Conservation (phyloP, 495 filamentous ascomycete genomes). For the Penicillium psychrofluorescens region DNA sequence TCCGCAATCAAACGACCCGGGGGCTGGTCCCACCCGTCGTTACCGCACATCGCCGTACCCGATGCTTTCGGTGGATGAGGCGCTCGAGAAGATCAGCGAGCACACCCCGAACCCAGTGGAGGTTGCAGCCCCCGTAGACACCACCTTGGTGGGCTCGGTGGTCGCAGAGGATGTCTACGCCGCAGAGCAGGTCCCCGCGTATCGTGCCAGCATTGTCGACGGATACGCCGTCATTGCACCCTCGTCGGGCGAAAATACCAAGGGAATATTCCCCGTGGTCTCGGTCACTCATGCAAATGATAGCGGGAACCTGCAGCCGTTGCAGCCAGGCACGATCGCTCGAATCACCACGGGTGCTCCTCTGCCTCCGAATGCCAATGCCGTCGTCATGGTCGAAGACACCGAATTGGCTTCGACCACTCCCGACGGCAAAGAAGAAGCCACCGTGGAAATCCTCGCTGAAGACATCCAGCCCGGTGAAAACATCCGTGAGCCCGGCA, state of each 20-base stretch:
- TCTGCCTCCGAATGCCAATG: slow-evolving; percentile 77
- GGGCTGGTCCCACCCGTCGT: slow-evolving; percentile 66
- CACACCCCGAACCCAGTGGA: slow-evolving; percentile 56
- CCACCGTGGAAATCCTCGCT: slow-evolving; percentile 75
- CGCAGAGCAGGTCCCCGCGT: slow-evolving; percentile 79
- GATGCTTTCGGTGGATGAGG: slow-evolving; percentile 80
- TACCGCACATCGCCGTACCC: slow-evolving; percentile 85
- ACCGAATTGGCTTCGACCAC: slow-evolving; percentile 66
- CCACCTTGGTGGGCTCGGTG: slow-evolving; percentile 61
- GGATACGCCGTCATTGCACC: slow-evolving; percentile 73
- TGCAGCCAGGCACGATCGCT: slow-evolving; percentile 70
- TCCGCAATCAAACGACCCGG: slow-evolving; percentile 73
- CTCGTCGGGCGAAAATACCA: slow-evolving; percentile 44
- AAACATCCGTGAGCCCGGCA: slow-evolving; percentile 87
- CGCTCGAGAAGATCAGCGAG: slow-evolving; percentile 60
- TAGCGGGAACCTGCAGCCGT: slow-evolving; percentile 46
- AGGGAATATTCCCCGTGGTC: slow-evolving; percentile 78
- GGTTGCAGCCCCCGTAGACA: slow-evolving; percentile 51
- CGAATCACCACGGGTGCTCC: slow-evolving; percentile 93
- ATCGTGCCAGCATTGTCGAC: slow-evolving; percentile 92
- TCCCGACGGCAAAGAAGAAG: slow-evolving; percentile 77
- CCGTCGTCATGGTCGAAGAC: slow-evolving; percentile 97
- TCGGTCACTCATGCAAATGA: slow-evolving; percentile 78
- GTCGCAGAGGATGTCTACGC: slow-evolving; percentile 79
- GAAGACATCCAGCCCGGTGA: slow-evolving; percentile 68